Evolutionary conservation across 2,329 filamentous ascomycete genomes (phyloP).

Genomic region (Pyrenophora tritici-repentis): DNA sequence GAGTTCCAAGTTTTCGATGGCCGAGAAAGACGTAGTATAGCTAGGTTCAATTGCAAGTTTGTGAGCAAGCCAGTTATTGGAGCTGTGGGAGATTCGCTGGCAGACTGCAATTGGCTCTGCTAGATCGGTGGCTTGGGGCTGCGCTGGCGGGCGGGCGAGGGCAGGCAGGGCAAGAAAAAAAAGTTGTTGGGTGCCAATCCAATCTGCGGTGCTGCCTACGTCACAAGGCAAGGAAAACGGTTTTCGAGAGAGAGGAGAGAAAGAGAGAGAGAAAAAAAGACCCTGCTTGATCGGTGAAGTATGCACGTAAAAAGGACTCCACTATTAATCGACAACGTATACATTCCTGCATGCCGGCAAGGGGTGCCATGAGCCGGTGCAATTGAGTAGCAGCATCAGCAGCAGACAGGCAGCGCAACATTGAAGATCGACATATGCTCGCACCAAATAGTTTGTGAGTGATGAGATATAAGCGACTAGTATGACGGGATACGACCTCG

Average conservation of each 20-base stretch:
- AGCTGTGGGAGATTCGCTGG: conserved; percentile 7
- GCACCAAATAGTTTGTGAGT: conserved; percentile 19
- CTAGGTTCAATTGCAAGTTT: too few species aligned
- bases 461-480: conserved; percentile 28
- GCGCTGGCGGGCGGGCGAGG: too few species aligned
- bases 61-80: too few species aligned
- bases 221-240: conserved; percentile 18
- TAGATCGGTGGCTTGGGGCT: neutral
- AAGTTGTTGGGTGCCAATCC: neutral
- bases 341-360: conserved; percentile 21
- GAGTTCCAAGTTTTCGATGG: too few species aligned
- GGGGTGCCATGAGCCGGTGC: conserved; percentile 17
- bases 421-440: conserved; percentile 20
- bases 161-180: too few species aligned
- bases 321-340: conserved; percentile 2
- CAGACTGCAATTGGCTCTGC: conserved; percentile 22
- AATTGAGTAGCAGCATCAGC: conserved; percentile 12
- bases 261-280: neutral
- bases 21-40: too few species aligned
- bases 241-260: too few species aligned
- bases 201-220: conserved; percentile 13
- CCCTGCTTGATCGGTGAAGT: neutral
- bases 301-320: neutral
- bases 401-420: conserved; percentile 34
- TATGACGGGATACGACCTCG: conserved; percentile 27